A percentile compares a stretch with the other conserved stretches of the same genome.
These are phyloP conservation scores for Ichthyophthirius multifiliis DNA, from an alignment of 169 alveolate genomes.

Conservation along the genomic window DNA sequence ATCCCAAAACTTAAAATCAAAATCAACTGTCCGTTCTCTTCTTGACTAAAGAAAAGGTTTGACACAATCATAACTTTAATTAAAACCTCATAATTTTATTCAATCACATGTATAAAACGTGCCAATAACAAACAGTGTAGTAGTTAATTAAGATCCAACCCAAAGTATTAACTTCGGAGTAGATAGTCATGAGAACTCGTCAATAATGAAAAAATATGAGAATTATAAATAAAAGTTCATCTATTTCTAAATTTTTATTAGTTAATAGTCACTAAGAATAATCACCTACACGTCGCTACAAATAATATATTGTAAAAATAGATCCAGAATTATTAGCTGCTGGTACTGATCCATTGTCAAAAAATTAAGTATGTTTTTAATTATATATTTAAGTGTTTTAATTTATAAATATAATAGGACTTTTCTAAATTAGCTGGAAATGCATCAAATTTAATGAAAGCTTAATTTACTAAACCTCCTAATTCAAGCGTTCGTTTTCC, in stretches of 20 bases:
- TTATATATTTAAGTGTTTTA: too few species aligned
- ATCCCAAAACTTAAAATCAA: slow-evolving; percentile 10
- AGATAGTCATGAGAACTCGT: background rate
- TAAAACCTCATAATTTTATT: too few species aligned
- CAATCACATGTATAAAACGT: too few species aligned
- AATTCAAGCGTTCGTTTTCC: slow-evolving; percentile 77
- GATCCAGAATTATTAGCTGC: slow-evolving; percentile 72
- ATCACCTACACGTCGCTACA: slow-evolving; percentile 33
- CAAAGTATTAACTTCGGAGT: too few species aligned
- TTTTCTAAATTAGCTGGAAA: slow-evolving; percentile 61
- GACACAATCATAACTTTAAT: slow-evolving; percentile 2
- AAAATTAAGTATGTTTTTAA: slow-evolving; percentile 30
- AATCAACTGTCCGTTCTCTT: background rate
- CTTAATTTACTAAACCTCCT: slow-evolving; percentile 65
- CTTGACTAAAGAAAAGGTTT: background rate
- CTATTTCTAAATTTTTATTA: background rate
- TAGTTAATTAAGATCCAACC: too few species aligned
- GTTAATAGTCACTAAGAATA: background rate
- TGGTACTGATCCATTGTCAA: slow-evolving; percentile 81
- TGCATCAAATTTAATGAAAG: slow-evolving; percentile 57
- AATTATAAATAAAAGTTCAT: background rate
- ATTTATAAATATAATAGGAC: background rate
- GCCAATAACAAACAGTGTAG: too few species aligned
- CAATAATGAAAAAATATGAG: background rate
- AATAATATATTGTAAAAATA: slow-evolving; percentile 25